Evolutionary conservation across 75 land plant species (phyloP), one percentile per base, ranked within the genome.

Genomic region (Cunninghamia lanceolata): DNA sequence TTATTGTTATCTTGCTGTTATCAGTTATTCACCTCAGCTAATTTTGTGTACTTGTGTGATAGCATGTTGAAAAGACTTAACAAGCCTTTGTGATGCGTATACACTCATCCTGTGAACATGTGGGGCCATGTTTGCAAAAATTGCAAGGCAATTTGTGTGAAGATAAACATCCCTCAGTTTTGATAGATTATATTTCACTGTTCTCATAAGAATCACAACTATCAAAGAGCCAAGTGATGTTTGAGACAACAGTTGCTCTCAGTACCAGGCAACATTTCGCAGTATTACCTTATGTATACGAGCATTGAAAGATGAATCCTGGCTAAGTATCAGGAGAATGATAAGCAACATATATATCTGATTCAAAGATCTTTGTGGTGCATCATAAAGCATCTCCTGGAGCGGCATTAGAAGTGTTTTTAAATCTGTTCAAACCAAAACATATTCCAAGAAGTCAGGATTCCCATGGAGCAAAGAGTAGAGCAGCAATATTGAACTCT

Each of bases 51-150:
- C 97, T 96, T 95, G 80, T 97, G 92, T 82, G 98, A 90, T 13
- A 96, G 94, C 97, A 96, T 95, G 88, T 94, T 89, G 78, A 96
- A 96, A 86, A 96, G 97, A 92, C 98, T 97, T 96, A 86, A 96
- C 94, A 66, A 96, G 91, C 88, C 97, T 91, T 85, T 96, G 98
- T 32, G 98, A 91, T 81, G 97, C 98, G 93, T 96, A 96, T 46
- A 94, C 92, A 94, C 91, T 96, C 86, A 96, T 89, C 63, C 90
- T 91, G 88, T 96, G 97, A 53, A 90, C 94, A 91, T 96, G 98
- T 59, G 98, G 97, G 16, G 98, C 98, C 98, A 96, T 96, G 89
- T 96, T 96, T 85, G 98, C 97, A 86, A 96, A 92, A 85, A 88
- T 93, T 88, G 98, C 98, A 15, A 96, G 90, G 84, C 98, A 96